Evolutionary conservation across 2,329 filamentous ascomycete species (phyloP).

Genomic region (Arthroderma uncinatum): DNA sequence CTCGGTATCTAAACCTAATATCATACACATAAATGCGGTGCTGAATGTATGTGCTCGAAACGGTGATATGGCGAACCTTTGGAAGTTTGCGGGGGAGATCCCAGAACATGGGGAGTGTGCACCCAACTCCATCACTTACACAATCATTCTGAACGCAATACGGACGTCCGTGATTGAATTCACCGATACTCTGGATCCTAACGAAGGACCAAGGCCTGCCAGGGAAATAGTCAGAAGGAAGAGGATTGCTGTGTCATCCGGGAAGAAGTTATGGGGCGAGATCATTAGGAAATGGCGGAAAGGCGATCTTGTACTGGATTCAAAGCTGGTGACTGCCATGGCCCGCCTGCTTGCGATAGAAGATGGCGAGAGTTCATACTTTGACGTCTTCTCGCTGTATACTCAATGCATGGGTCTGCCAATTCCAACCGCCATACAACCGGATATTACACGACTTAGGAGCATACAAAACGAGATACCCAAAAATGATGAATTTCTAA

Average conservation of each 20-base stretch:
- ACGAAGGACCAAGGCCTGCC: conserved; percentile 17
- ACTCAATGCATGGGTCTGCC: conserved; percentile 71
- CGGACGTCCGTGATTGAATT: conserved; percentile 35
- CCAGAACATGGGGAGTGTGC: conserved; percentile 51
- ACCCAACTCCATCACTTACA: conserved; percentile 65
- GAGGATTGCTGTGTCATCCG: conserved; percentile 48
- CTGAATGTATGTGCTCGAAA: conserved; percentile 68
- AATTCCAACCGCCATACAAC: conserved; percentile 16
- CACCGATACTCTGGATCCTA: conserved; percentile 18
- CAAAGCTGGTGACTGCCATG: conserved; percentile 70
- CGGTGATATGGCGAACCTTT: conserved; percentile 66
- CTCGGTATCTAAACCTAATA: conserved; percentile 56
- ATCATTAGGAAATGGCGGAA: conserved; percentile 63
- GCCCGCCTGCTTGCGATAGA: conserved; percentile 62
- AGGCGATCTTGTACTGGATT: conserved; percentile 62
- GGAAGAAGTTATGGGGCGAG: conserved; percentile 68
- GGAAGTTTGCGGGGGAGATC: conserved; percentile 61
- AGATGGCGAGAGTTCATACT: conserved; percentile 48
- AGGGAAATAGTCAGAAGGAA: conserved; percentile 20
- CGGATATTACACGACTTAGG: conserved; percentile 1
- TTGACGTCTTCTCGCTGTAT: conserved; percentile 63
- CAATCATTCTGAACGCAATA: conserved; percentile 70
- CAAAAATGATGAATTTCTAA: conserved; percentile 1
- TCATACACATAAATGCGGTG: conserved; percentile 80
- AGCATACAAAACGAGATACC: conserved; percentile 14